Evolutionary conservation across 192 early-diverging fungal genomes (phyloP), one percentile per base, ranked within the genome.

Genomic region (Chytriomyces hyalinus): DNA sequence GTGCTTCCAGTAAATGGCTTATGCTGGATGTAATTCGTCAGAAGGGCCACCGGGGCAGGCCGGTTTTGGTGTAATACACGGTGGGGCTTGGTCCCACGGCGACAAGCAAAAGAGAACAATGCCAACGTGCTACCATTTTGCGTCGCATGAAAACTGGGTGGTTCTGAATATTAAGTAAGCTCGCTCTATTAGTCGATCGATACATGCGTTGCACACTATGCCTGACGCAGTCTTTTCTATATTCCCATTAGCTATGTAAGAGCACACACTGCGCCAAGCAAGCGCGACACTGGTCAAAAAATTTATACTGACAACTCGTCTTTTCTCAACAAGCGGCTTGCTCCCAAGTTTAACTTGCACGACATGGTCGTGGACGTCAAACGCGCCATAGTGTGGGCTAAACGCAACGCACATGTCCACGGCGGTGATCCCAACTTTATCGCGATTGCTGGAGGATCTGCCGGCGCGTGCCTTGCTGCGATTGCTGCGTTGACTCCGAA

Each of bases 301-400:
- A 26, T 26, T 0, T 4, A 36, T 36, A 36, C 36, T 36, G 36
- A 36, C 36, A 36, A 36, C 36, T 36, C 20, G 15, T 57, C 1
- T 15, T 20, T 57, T 57, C 36, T 36, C 13, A n/a, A 51, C 64
- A 78, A 26, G 49, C 80, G 90, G 20, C 78, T 90, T 4, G 80
- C 75, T 0, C 76, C 89, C 9, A 79, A 81, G 47, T 69, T 77
- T 53, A 79, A 84, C 36, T 87, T 89, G 65, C 82, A 87, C 3
- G 84, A 84, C 26, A 91, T 92, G 67, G 51, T 93, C 17, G 80
- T 87, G 15, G 91, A 93, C 72, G 85, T 89, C 76, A 92, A 93
- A 76, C 85, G 91, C 7, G 90, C 90, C 44, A 72, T 93, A 26
- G 83, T 90, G 20, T 93, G 92, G 92, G 84, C 89, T n/a, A 90